A percentile compares a stretch with the other conserved stretches of the same genome.
These are phyloP conservation scores for Cladochytrium replicatum DNA, from an alignment of 192 early-diverging fungal genomes.

Conservation along the genomic window DNA sequence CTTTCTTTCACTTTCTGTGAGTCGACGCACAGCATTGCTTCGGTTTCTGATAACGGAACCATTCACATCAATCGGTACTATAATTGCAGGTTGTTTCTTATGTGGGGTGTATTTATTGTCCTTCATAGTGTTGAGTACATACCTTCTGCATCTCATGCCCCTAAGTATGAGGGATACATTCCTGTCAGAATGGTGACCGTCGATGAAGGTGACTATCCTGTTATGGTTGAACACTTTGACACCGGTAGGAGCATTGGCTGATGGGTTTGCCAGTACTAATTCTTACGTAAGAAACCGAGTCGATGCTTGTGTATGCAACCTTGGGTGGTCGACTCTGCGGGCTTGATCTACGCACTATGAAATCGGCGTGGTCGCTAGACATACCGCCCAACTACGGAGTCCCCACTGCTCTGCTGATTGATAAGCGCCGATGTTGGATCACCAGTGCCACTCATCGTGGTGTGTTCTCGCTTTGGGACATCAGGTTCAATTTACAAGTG, in stretches of 20 bases:
- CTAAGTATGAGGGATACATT: conserved; percentile 56
- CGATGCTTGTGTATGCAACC: conserved; percentile 62
- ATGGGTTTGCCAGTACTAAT: too few species aligned
- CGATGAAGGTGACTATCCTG: conserved; percentile 46
- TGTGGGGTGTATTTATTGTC: too few species aligned
- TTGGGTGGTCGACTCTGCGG: conserved; percentile 58
- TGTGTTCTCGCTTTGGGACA: conserved; percentile 65
- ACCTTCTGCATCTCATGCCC: conserved; percentile 17
- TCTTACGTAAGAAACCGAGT: conserved; percentile 39
- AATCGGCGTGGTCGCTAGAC: conserved; percentile 45
- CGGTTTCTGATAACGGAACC: conserved; percentile 69
- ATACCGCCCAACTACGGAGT: conserved; percentile 35
- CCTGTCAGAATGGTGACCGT: conserved; percentile 45
- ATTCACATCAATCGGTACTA: conserved; percentile 61
- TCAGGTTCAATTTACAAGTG: conserved; percentile 62
- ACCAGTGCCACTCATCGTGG: conserved; percentile 67
- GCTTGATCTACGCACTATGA: conserved; percentile 67
- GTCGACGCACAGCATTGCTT: conserved; percentile 65
- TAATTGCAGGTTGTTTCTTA: too few species aligned
- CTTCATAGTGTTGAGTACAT: conserved; percentile 40
- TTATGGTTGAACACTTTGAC: conserved; percentile 56
- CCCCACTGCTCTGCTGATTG: conserved; percentile 56
- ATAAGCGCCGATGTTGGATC: conserved; percentile 53
- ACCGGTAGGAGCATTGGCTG: conserved; percentile 34
- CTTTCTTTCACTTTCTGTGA: conserved; percentile 70